Evolutionary conservation across 352 stramenopile genomes (phyloP), one percentile per base, ranked within the genome.

Genomic region (Phytophthora citricola): DNA sequence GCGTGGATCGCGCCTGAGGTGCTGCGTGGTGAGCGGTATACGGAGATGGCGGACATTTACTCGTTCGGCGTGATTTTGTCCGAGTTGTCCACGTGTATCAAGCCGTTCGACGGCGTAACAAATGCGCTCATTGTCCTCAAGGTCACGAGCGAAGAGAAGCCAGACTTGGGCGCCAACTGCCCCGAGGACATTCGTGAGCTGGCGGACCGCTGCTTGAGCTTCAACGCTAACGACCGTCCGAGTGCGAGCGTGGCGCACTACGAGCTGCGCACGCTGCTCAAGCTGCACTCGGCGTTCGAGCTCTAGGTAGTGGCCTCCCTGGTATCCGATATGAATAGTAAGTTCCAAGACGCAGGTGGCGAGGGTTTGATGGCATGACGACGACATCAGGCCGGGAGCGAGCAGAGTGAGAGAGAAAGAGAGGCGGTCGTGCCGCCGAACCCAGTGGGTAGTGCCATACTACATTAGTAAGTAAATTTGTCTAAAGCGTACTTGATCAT

Each of bases 1-100:
- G 87, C 87, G 36, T 95, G 85, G 85, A 93, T 95, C 64, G 83
- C 87, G 2, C 87, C 87, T 0, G 85, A 95, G 59, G 81, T 95
- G 45, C 59, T 95, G 47, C 78, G 85, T 1, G 83, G 87, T 10
- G 87, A 93, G 57, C 80, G 85, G n/a, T 95, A 93, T 73, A 95
- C 80, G 4, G 87, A 95, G 60, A 91, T 83, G 74, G 86, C 87
- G 4, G 87, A 95, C 62, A 91, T 95, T 29, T 95, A 95, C 71
- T 95, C 87, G 43, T 93, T 95, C 50, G 87, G 87, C 17, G 84
- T 94, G 9, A 77, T 95, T 15, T 57, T 95, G 46, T 87, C 83
- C 3, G 87, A 95, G 72, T 52, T 95, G 34, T 73, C 78, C 20
- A 94, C 82, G 41, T 88, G 79, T 50, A 58, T 68, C 31, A 85